These are phyloP conservation scores for Heliocybe sulcata DNA, from an alignment of 1,284 basidiomycete species.

Conservation along the genomic window DNA sequence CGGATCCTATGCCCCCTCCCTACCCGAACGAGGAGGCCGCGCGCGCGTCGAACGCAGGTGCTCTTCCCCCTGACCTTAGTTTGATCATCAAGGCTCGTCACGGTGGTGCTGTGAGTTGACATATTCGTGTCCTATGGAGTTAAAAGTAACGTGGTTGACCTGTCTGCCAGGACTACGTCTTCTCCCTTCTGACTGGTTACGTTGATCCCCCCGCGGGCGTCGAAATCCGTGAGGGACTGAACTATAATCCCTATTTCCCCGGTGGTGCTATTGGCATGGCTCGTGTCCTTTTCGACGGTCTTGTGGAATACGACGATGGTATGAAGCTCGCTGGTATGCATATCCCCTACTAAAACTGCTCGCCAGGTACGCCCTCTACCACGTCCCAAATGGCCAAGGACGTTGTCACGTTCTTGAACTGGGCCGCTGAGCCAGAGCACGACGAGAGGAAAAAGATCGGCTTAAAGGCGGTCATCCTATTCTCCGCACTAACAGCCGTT, in stretches of 20 bases:
- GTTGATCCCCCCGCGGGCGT: slow-evolving; percentile 96
- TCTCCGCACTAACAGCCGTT: slow-evolving; percentile 78
- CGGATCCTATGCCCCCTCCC: slow-evolving; percentile 94
- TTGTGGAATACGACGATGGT: slow-evolving; percentile 95
- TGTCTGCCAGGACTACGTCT: slow-evolving; percentile 81
- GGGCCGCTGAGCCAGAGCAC: slow-evolving; percentile 96
- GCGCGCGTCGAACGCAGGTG: slow-evolving; percentile 90
- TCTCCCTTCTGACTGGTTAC: slow-evolving; percentile 96
- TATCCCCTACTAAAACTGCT: not conserved
- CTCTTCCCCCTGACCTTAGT: slow-evolving; percentile 94
- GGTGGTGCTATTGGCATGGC: slow-evolving; percentile 99
- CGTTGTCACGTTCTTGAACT: slow-evolving; percentile 90
- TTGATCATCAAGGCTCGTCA: slow-evolving; percentile 99
- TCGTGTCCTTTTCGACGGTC: slow-evolving; percentile 89
- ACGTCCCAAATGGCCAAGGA: slow-evolving; percentile 99
- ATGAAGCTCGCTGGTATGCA: slow-evolving; percentile 12
- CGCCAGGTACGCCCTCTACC: slow-evolving; percentile 86
- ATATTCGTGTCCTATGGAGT: not conserved
- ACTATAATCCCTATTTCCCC: slow-evolving; percentile 98
- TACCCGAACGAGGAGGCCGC: slow-evolving; percentile 99
- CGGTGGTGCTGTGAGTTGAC: slow-evolving; percentile 75
- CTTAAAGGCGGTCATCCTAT: slow-evolving; percentile 87
- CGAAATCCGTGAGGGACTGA: slow-evolving; percentile 93
- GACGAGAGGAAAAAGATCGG: slow-evolving; percentile 97
- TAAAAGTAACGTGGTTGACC: not conserved